A percentile compares a stretch with the other conserved stretches of the same genome.
Evolutionary conservation across 1,284 basidiomycete species (phyloP).

Genomic region (Neotropicomus parvogracilis): DNA sequence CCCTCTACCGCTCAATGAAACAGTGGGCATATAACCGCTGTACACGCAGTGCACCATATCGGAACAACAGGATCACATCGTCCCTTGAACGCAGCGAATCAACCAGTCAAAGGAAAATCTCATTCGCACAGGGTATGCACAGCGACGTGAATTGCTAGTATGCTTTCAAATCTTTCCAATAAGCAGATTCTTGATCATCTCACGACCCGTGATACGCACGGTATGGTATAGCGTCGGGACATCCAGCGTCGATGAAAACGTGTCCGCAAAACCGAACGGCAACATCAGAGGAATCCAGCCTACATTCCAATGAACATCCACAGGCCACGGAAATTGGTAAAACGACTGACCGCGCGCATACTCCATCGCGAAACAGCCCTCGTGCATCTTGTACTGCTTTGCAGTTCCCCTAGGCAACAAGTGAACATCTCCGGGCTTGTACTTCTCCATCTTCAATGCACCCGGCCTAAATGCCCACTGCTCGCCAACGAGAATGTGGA

Average conservation of each 20-base stretch:
- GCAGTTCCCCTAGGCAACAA: conserved; percentile 76
- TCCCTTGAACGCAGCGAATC: too few species aligned
- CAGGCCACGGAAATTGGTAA: conserved; percentile 19
- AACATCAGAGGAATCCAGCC: conserved; percentile 91
- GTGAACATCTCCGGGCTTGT: conserved; percentile 82
- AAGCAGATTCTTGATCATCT: conserved; percentile 81
- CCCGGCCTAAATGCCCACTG: conserved; percentile 90
- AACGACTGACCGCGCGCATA: conserved; percentile 74
- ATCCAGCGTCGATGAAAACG: conserved; percentile 86
- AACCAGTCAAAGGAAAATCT: too few species aligned
- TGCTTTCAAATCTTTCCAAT: conserved; percentile 74
- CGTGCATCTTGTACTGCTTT: conserved; percentile 98
- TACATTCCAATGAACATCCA: conserved; percentile 27
- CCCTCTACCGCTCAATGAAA: too few species aligned
- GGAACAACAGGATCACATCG: too few species aligned
- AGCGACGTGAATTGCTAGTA: background rate
- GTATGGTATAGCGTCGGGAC: conserved; percentile 81
- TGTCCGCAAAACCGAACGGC: conserved; percentile 90
- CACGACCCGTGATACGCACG: conserved; percentile 72
- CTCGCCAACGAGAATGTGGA: conserved; percentile 90
- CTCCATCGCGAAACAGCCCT: conserved; percentile 93
- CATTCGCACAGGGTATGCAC: background rate
- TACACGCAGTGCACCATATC: too few species aligned
- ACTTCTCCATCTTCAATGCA: conserved; percentile 78
- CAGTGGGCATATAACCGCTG: too few species aligned